Evolutionary conservation across 108 stramenopile species (phyloP).

Genomic region (Stephanodiscus triporus): DNA sequence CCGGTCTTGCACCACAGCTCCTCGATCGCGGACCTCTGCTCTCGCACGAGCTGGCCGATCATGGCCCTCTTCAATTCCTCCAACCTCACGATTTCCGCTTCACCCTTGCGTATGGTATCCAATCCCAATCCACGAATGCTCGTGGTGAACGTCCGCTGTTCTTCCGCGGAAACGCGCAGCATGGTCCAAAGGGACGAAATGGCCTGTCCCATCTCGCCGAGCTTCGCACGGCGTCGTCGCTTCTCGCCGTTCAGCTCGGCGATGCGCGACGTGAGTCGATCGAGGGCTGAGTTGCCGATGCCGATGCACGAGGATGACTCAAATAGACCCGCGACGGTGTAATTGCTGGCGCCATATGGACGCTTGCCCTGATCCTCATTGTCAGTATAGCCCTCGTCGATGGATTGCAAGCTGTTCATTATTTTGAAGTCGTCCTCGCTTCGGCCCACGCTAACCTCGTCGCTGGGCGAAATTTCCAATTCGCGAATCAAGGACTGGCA

Average conservation of each 20-base stretch:
- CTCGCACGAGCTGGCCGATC: slow-evolving; percentile 85
- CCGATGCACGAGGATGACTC: slow-evolving; percentile 77
- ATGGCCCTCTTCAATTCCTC: slow-evolving; percentile 75
- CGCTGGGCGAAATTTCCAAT: slow-evolving; percentile 58
- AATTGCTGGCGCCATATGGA: slow-evolving; percentile 20
- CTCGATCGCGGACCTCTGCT: slow-evolving; percentile 73
- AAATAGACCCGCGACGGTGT: slow-evolving; percentile 74
- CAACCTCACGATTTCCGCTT: slow-evolving; percentile 76
- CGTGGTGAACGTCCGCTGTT: slow-evolving; percentile 83
- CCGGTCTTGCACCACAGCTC: slow-evolving; percentile 91
- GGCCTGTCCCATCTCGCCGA: slow-evolving; percentile 85
- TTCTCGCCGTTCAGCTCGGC: slow-evolving; percentile 84
- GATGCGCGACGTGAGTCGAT: slow-evolving; percentile 71
- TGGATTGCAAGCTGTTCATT: slow-evolving; percentile 40
- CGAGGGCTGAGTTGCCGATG: slow-evolving; percentile 76
- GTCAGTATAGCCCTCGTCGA: background rate
- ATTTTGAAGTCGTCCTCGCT: slow-evolving; percentile 51
- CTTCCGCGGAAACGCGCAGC: slow-evolving; percentile 82
- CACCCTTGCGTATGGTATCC: slow-evolving; percentile 89
- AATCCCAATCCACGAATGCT: slow-evolving; percentile 87
- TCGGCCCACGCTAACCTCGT: slow-evolving; percentile 21
- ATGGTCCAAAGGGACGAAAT: slow-evolving; percentile 92
- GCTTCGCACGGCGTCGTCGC: slow-evolving; percentile 57
- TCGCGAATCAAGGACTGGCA: slow-evolving; percentile 82
- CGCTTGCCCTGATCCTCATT: background rate